Evolutionary conservation across 805 yeast genomes (phyloP), one percentile per base, ranked within the genome.

Genomic region (Starmerella roubikii): DNA sequence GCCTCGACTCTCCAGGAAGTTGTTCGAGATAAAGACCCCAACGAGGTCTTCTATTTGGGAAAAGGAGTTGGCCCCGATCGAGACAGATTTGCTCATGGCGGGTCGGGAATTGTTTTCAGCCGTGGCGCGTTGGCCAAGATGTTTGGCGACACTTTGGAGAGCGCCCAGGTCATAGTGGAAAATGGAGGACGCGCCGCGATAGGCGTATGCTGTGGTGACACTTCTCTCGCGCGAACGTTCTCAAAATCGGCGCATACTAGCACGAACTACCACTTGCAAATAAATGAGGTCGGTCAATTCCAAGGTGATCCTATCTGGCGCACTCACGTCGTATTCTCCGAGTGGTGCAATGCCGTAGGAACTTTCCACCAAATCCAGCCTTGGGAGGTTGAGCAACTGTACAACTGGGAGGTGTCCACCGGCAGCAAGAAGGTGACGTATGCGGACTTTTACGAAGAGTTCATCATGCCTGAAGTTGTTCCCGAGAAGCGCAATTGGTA

Each of bases 71-170:
- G 29, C 46, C 47, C 34, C 30, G 13, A 19, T n/a, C 41, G 41
- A 18, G 32, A 39, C 24, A n/a, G n/a, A n/a, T 61, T 60, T 44
- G 65, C 62, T 11, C 64, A 61, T 39, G 66, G 66, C 15, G 66
- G 65, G 6, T 47, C 59, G 1, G 65, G 62, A 9, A 56, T 59
- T 6, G 50, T 58, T 2, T 38, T 61, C 13, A 57, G 62, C 9
- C 46, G 50, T 2, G 58, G 54, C 4, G 55, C 62, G 4, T 44
- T 59, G 50, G 43, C 47, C 15, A 32, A 31, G n/a, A 46, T 55
- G 20, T 50, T 58, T 30, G 57, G 51, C 36, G 45, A 23, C 21
- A 38, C 31, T 24, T 38, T 28, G 26, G 40, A 25, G 41, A 35
- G 21, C 15, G 17, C 28, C 18, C 17, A 37, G 3, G 37, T 26